These are phyloP conservation scores for Eutrema yunnanense DNA, from an alignment of 345 rosid species.

Conservation along the genomic window DNA sequence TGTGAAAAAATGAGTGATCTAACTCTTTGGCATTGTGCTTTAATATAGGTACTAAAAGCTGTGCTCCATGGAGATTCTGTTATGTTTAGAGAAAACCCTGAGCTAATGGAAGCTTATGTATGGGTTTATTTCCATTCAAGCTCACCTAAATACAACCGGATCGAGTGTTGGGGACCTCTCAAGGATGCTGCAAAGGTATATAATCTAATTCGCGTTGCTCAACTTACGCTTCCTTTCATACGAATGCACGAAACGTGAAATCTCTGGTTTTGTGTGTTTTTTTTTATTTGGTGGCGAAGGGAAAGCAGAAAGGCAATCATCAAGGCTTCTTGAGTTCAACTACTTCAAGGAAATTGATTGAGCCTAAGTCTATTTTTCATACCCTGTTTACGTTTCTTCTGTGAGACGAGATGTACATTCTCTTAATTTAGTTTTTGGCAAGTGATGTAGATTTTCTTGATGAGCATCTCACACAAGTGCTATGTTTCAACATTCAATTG, in stretches of 20 bases:
- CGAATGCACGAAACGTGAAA: background rate
- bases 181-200: constrained; percentile 68
- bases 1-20: background rate
- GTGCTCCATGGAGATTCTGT: constrained; percentile 71
- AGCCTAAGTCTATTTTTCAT: constrained; percentile 62
- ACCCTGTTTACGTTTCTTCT: constrained; percentile 75
- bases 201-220: background rate
- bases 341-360: constrained; percentile 30
- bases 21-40: background rate
- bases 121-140: constrained; percentile 87
- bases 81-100: constrained; percentile 62
- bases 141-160: constrained; percentile 54
- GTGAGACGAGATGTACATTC: constrained; percentile 35
- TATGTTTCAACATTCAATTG: constrained; percentile 13
- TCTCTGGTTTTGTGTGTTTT: background rate
- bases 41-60: constrained; percentile 67
- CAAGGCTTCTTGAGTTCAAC: constrained; percentile 41
- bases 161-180: constrained; percentile 85
- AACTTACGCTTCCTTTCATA: background rate
- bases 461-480: constrained; percentile 37
- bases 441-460: constrained; percentile 27
- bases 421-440: constrained; percentile 21
- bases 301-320: constrained; percentile 37
- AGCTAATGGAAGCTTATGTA: constrained; percentile 60
- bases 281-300: constrained; percentile 32